Base-by-base conservation (phyloP, 208 protist species). In the Trypanosoma scelopori region DNA sequence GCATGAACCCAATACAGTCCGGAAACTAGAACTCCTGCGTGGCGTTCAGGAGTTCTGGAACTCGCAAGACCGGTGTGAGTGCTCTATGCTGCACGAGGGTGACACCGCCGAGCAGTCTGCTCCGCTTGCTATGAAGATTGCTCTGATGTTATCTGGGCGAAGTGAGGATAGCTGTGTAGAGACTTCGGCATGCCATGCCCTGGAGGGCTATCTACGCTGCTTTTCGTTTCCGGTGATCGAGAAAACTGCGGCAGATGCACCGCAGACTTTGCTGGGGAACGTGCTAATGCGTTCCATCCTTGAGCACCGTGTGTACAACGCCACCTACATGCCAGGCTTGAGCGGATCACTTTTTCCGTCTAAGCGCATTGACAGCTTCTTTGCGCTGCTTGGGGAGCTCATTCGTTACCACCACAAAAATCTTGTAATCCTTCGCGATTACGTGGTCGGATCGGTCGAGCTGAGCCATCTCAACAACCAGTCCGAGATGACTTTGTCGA, bases 21-120 rank as follows among this genome's bases (percentile, higher is more conserved):
- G 86, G 39, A 95, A 91, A 71, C 66, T 92, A 65, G 89, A 95
- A 77, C 69, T 93, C 41, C 66, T 95, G 62, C 83, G 81, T 28
- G 58, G 81, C 27, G 39, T 92, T 25, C 78, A 86, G 60, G 87
- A 92, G 69, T 95, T 82, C 71, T 95, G 85, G 82, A 88, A 92
- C 49, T 74, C 82, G 39, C 89, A 92, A 60, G 84, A 94, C 66
- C 61, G 77, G 18, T 48, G 64, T 2, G 85, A 94, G 74, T 79
- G 82, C 52, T 56, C 64, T 49, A 81, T 89, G 80, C 69, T 88
- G 16, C 58, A 76, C 22, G 71, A 74, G 27, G 74, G 51, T 5
- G 75, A 83, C 49, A 81, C 70, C 9, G 43, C 62, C 3, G 1
- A 58, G 45, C 52, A 70, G 46, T 71, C 82, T n/a, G 28, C 28